phyloP scores from a whole-genome alignment of 129 eudicot species.

The Helichrysum umbraculigerum region DNA sequence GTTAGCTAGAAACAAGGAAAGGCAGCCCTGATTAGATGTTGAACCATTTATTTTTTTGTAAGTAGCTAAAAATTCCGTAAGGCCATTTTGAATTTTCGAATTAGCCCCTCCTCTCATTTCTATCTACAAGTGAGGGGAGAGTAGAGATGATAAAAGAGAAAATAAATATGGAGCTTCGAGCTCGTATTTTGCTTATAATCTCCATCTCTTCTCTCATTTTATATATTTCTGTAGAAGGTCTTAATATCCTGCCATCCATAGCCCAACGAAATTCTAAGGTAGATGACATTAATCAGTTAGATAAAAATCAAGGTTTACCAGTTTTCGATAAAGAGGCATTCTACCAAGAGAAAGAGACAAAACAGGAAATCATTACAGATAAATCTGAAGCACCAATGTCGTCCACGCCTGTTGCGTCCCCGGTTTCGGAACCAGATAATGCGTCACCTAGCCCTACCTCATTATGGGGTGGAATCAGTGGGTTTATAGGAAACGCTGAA shows the following conservation, averaged over 20 bases:
- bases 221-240: constrained; percentile 36
- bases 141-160: constrained; percentile 32
- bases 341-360: neutral
- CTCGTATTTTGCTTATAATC: constrained; percentile 32
- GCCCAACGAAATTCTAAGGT: constrained; percentile 17
- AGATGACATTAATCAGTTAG: neutral
- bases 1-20: constrained; percentile 26
- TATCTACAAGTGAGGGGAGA: constrained; percentile 36
- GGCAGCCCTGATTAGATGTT: constrained; percentile 28
- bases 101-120: constrained; percentile 24
- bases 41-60: constrained; percentile 14
- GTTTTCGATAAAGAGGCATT: constrained; percentile 23
- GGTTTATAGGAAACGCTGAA: constrained; percentile 2
- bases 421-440: neutral
- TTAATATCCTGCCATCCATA: constrained; percentile 35
- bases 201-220: constrained; percentile 46
- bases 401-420: neutral
- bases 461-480: constrained; percentile 18
- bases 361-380: neutral
- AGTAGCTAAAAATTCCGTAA: constrained; percentile 7
- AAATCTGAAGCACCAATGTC: neutral
- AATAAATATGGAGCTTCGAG: constrained; percentile 36
- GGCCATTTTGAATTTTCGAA: constrained; percentile 16
- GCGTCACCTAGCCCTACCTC: neutral
- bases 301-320: constrained; percentile 20